phyloP scores from a whole-genome alignment of 768 basidiomycete genomes.

The Podaxis mareebaensis region DNA sequence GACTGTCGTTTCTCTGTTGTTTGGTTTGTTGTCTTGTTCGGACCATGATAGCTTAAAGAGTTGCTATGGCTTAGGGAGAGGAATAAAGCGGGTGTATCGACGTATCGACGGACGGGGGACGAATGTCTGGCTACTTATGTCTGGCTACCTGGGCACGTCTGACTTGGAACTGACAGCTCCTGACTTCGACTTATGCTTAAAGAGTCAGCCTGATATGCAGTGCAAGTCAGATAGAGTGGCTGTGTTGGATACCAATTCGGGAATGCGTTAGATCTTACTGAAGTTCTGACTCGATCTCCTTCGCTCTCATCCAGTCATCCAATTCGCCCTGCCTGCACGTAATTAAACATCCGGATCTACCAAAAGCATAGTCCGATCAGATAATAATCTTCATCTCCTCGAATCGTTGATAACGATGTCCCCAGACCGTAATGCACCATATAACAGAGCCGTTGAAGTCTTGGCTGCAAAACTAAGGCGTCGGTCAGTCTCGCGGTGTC shows the following conservation, averaged over 20 bases:
- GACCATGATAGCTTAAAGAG: too few relatives aligned
- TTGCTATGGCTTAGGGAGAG: too few relatives aligned
- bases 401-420: conserved; percentile 35
- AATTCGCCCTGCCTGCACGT: neutral
- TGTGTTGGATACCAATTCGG: conserved; percentile 3
- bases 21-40: too few relatives aligned
- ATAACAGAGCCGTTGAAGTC: conserved; percentile 64
- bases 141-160: too few relatives aligned
- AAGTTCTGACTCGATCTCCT: neutral
- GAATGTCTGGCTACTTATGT: too few relatives aligned
- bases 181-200: too few relatives aligned
- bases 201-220: neutral
- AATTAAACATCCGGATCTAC: neutral
- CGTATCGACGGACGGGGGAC: too few relatives aligned
- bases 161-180: too few relatives aligned
- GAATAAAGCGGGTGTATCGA: too few relatives aligned
- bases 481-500: conserved; percentile 49
- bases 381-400: conserved; percentile 7
- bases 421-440: conserved; percentile 38
- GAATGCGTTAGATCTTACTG: neutral
- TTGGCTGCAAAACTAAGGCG: conserved; percentile 70
- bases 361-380: neutral
- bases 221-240: conserved; percentile 3
- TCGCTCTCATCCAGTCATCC: neutral
- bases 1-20: too few relatives aligned